Base-by-base conservation (phyloP, 2,329 filamentous ascomycete genomes). In the Diaporthe sp. region DNA sequence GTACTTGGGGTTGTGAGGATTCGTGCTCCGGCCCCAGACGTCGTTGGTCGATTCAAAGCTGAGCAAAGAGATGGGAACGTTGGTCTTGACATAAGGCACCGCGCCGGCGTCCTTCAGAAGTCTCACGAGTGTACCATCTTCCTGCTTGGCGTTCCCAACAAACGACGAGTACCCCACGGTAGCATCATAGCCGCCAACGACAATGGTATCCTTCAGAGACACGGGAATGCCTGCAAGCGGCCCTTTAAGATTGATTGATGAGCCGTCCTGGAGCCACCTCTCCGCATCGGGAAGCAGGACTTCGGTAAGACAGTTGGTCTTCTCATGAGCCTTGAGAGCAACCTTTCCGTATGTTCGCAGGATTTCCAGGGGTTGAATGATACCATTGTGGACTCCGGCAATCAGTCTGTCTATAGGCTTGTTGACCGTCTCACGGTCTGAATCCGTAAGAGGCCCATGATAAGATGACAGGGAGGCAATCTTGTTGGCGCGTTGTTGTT, bases 11-110 rank as follows among this genome's bases (percentile, higher is more conserved):
- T 95, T 95, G 83, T 97, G 95, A 0, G 96, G 95, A 81, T 98
- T 98, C 22, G 89, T 92, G 77, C 90, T 92, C 42, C 92, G 89
- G 12, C 96, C 96, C 95, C 96, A 98, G 28, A 98, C 86, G 76
- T 90, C 89, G 79, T 92, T 92, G 72, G 91, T 91, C 22, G 93
- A 95, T 83, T 97, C 95, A 79, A 97, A 97, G 74, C 93, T 95
- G 54, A 97, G 88, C 2, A 98, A 89, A 0, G 95, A 97, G 73
- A 96, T 93, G 7, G 96, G 96, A 2, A 97, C 82, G 76, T 97
- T 97, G 0, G 96, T 98, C 87, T 98, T 98, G 77, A 96, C 95
- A 81, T 97, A 98, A 0, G 96, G 96, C 2, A 98, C 89, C 0
- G 96, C 95, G 30, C 96, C 94, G 3, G 95, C 95, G 81, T 97